A percentile compares a stretch with the other conserved stretches of the same genome.
phyloP scores from a whole-genome alignment of 306 rosid genomes.

The Coriaria nepalensis region DNA sequence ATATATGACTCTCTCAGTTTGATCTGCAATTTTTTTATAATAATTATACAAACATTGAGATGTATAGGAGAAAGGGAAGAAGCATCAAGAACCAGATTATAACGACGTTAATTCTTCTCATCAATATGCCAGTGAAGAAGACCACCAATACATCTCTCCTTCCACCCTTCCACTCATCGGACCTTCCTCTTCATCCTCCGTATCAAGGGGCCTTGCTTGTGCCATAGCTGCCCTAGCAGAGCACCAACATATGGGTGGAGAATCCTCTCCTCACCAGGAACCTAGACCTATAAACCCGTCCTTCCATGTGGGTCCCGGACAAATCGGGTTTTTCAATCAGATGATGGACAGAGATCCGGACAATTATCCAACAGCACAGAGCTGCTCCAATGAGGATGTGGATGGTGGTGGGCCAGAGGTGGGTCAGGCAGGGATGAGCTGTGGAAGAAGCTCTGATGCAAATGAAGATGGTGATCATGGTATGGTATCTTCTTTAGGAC shows the following conservation, averaged over 20 bases:
- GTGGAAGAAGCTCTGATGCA: slow-evolving; percentile 33
- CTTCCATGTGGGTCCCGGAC: slow-evolving; percentile 38
- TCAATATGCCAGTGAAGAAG: slow-evolving; percentile 26
- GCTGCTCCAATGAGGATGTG: slow-evolving; percentile 24
- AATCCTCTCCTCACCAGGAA: slow-evolving; percentile 31
- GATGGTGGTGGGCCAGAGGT: slow-evolving; percentile 35
- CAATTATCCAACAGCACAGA: slow-evolving; percentile 39
- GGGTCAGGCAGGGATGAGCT: slow-evolving; percentile 48
- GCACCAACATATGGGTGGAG: slow-evolving; percentile 71
- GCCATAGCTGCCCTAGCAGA: slow-evolving; percentile 97
- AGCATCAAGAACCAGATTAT: slow-evolving; percentile 36
- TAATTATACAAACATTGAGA: neutral
- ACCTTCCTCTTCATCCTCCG: slow-evolving; percentile 61
- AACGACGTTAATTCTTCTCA: slow-evolving; percentile 36
- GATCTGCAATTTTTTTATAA: neutral
- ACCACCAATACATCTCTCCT: slow-evolving; percentile 25
- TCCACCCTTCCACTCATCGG: slow-evolving; percentile 33
- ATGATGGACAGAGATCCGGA: slow-evolving; percentile 26
- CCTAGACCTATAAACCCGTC: slow-evolving; percentile 27
- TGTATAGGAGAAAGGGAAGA: slow-evolving; percentile 56
- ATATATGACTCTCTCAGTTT: neutral
- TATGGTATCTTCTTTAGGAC: slow-evolving; percentile 24
- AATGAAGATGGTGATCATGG: slow-evolving; percentile 48
- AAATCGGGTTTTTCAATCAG: slow-evolving; percentile 43
- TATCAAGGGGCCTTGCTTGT: slow-evolving; percentile 91